phyloP scores from a whole-genome alignment of 2,329 filamentous ascomycete species.

The Neofusicoccum sp. region DNA sequence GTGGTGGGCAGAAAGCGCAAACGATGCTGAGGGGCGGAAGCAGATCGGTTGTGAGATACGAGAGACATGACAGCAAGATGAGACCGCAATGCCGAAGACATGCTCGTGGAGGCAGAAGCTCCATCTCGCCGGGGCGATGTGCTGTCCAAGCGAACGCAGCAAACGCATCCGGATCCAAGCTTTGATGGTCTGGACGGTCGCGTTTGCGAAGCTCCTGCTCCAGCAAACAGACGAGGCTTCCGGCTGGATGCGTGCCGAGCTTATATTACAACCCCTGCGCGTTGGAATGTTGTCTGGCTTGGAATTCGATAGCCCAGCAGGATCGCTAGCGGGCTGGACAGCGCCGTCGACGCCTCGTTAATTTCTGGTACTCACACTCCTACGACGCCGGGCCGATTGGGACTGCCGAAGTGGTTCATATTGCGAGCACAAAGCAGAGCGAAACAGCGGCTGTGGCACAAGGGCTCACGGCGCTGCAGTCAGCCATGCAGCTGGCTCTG shows the following conservation, averaged over 20 bases:
- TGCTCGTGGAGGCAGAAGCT: too few species aligned
- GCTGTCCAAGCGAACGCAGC: background rate
- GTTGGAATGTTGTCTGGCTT: conserved; percentile 1
- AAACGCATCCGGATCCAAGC: background rate
- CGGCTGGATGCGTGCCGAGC: background rate
- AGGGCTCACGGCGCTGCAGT: conserved; percentile 9
- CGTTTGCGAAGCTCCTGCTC: too few species aligned
- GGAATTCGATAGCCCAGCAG: background rate
- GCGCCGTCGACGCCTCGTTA: background rate
- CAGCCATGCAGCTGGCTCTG: conserved; percentile 15
- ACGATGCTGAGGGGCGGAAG: background rate
- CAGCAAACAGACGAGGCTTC: background rate
- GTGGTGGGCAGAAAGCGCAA: background rate
- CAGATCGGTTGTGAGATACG: background rate
- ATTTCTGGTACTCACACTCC: background rate
- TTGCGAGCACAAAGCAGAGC: background rate
- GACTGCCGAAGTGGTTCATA: too few species aligned
- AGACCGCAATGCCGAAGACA: background rate
- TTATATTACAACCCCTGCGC: background rate
- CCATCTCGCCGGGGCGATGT: too few species aligned
- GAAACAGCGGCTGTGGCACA: conserved; percentile 3
- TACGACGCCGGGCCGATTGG: background rate
- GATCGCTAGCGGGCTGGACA: background rate
- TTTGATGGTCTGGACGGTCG: background rate
- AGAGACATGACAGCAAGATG: background rate